Evolutionary conservation across 1,284 basidiomycete species (phyloP).

Genomic region (Ganoderma lingzhi): DNA sequence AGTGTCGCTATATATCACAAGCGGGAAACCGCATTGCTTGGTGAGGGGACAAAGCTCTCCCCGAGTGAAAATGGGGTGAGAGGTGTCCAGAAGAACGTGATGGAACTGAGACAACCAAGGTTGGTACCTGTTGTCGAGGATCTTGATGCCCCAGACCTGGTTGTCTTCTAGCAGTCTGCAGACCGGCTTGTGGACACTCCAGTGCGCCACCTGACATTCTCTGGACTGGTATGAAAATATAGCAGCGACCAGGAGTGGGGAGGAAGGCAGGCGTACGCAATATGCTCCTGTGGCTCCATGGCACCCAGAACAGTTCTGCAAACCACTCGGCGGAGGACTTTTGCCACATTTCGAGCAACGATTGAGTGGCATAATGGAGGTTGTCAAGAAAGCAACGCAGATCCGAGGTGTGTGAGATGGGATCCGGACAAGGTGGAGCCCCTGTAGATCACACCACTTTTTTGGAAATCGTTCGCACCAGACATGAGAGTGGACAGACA

Average conservation of each 20-base stretch:
- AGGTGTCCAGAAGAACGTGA: conserved; percentile 25
- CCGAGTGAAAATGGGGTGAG: conserved; percentile 24
- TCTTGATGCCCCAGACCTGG: conserved; percentile 33
- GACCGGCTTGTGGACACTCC: conserved; percentile 31
- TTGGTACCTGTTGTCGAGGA: conserved; percentile 25
- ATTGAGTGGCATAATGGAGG: not conserved
- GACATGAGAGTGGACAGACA: too few species aligned
- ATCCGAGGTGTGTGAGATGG: too few species aligned
- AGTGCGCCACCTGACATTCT: conserved; percentile 28
- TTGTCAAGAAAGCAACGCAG: not conserved
- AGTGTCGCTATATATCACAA: conserved; percentile 25
- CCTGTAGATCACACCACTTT: too few species aligned
- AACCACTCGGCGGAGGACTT: not conserved
- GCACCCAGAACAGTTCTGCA: not conserved
- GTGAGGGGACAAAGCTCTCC: conserved; percentile 31
- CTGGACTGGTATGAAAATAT: conserved; percentile 15
- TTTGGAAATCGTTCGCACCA: too few species aligned
- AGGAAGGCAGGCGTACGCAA: conserved; percentile 18
- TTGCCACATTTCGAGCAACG: not conserved
- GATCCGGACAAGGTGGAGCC: too few species aligned
- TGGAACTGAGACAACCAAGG: conserved; percentile 24
- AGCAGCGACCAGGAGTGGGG: not conserved
- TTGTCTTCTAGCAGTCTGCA: conserved; percentile 13
- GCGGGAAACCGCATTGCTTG: conserved; percentile 21
- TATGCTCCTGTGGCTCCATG: conserved; percentile 23